Evolutionary conservation across 768 basidiomycete genomes (phyloP).

Genomic region (Boletellus ananiceps): DNA sequence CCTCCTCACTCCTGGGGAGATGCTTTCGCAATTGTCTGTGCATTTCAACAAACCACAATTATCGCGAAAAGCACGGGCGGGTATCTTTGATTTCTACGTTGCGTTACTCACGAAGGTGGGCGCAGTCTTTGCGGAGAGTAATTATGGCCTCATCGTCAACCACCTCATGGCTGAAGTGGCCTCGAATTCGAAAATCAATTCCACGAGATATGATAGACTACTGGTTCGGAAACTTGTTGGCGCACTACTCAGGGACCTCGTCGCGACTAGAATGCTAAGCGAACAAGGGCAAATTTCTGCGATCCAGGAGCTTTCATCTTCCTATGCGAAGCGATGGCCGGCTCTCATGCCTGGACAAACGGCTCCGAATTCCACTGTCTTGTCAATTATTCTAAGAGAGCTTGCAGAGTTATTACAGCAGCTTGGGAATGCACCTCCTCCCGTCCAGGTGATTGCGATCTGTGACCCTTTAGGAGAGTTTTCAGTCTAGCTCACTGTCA

Average conservation of each 20-base stretch:
- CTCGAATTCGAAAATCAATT: slow-evolving; percentile 47
- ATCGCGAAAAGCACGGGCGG: slow-evolving; percentile 70
- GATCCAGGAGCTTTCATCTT: slow-evolving; percentile 77
- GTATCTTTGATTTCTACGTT: slow-evolving; percentile 86
- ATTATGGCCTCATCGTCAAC: slow-evolving; percentile 72
- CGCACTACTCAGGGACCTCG: slow-evolving; percentile 76
- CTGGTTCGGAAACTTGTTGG: slow-evolving; percentile 69
- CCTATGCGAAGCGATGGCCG: slow-evolving; percentile 89
- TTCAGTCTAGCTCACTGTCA: background rate
- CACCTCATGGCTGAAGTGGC: slow-evolving; percentile 82
- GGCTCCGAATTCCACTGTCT: slow-evolving; percentile 59
- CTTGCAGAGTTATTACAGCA: slow-evolving; percentile 82
- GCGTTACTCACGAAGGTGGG: slow-evolving; percentile 76
- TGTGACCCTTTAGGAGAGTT: background rate
- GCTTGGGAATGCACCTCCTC: slow-evolving; percentile 87
- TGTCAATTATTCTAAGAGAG: slow-evolving; percentile 76
- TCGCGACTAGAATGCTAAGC: slow-evolving; percentile 83
- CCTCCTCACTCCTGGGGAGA: slow-evolving; percentile 68
- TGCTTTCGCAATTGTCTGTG: slow-evolving; percentile 74
- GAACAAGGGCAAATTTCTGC: slow-evolving; percentile 93
- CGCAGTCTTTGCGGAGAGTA: slow-evolving; percentile 68
- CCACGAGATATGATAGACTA: slow-evolving; percentile 69
- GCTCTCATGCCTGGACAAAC: slow-evolving; percentile 84
- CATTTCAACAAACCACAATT: slow-evolving; percentile 75
- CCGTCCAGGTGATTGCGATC: slow-evolving; percentile 59